These are phyloP conservation scores for Xerophyta viscosa DNA, from an alignment of 106 monocot genomes.

Conservation along the genomic window DNA sequence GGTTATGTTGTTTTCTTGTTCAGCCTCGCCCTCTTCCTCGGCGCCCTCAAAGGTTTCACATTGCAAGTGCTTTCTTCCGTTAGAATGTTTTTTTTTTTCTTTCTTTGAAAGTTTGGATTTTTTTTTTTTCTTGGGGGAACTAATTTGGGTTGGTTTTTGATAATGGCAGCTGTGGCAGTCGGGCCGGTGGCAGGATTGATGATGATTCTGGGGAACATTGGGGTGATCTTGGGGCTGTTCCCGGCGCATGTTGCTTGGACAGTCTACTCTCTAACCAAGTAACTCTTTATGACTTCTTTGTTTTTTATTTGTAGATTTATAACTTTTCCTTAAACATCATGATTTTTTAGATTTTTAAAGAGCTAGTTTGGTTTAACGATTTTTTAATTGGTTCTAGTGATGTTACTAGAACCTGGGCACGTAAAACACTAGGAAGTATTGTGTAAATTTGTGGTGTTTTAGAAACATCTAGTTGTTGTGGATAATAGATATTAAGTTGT, in stretches of 20 bases:
- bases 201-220: constrained; percentile 67
- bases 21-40: constrained; percentile 63
- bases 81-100: neutral
- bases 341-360: neutral
- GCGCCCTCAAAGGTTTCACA: constrained; percentile 64
- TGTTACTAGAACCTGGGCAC: no score
- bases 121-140: neutral
- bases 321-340: neutral
- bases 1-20: constrained; percentile 61
- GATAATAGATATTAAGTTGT: no score
- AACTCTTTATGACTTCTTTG: neutral
- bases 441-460: no score
- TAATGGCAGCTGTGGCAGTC: constrained; percentile 58
- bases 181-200: constrained; percentile 73
- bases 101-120: neutral
- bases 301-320: neutral
- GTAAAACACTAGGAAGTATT: no score
- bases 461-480: no score
- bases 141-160: constrained; percentile 1
- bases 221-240: constrained; percentile 56
- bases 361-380: no score
- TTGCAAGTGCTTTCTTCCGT: neutral
- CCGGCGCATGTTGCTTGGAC: constrained; percentile 87
- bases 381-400: no score
- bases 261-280: constrained; percentile 63